These are phyloP conservation scores for Aplosporella prunicola DNA, from an alignment of 2,329 filamentous ascomycete genomes.

Conservation along the genomic window DNA sequence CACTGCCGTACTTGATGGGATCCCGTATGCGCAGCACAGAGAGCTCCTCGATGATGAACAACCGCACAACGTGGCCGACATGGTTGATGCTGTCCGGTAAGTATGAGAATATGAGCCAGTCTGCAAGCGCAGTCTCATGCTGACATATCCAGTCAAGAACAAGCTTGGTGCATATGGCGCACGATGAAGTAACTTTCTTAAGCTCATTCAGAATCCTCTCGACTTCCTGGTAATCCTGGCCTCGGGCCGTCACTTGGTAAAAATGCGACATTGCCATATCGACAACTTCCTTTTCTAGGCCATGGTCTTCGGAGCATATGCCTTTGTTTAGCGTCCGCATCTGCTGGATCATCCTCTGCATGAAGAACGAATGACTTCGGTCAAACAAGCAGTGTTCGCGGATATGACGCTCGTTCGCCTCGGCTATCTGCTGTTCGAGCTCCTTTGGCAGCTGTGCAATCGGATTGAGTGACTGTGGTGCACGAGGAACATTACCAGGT, in stretches of 20 bases:
- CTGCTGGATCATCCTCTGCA: constrained; percentile 51
- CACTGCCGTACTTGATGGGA: constrained; percentile 3
- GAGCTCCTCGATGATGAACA: constrained; percentile 1
- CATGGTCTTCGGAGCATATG: constrained; percentile 41
- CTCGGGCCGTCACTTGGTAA: constrained; percentile 64
- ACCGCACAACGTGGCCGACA: not conserved
- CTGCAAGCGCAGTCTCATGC: constrained; percentile 1
- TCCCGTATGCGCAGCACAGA: constrained; percentile 3
- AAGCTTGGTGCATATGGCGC: constrained; percentile 33
- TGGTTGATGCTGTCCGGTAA: not conserved
- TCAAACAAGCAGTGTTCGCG: constrained; percentile 75
- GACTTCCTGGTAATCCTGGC: constrained; percentile 59
- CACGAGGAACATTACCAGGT: constrained; percentile 30
- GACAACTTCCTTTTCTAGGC: constrained; percentile 43
- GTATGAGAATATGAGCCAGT: constrained; percentile 8
- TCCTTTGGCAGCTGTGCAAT: constrained; percentile 37
- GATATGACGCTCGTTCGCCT: constrained; percentile 64
- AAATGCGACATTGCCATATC: constrained; percentile 54
- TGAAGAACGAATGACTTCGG: constrained; percentile 57
- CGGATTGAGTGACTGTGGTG: constrained; percentile 31
- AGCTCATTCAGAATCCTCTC: constrained; percentile 46
- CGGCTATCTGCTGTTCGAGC: constrained; percentile 49
- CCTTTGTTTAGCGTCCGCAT: constrained; percentile 42
- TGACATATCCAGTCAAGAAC: constrained; percentile 3
- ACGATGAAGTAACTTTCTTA: constrained; percentile 43